Evolutionary conservation across 2,329 filamentous ascomycete genomes (phyloP).

Genomic region (Zymoseptoria pseudotritici): DNA sequence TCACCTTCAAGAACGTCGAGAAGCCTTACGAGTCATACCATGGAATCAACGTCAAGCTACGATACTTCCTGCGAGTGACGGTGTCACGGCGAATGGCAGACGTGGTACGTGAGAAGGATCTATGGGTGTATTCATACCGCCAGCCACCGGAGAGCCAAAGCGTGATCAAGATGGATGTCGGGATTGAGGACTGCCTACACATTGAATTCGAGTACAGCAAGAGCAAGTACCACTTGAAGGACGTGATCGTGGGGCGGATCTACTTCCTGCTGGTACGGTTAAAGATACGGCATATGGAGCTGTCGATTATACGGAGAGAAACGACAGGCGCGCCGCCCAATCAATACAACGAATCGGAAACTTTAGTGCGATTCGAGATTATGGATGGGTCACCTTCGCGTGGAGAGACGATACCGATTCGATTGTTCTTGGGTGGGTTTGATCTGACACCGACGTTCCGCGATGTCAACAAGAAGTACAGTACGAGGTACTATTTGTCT

Average conservation of each 20-base stretch:
- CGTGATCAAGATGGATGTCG: conserved; percentile 99
- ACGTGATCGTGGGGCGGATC: conserved; percentile 96
- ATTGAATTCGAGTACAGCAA: conserved; percentile 99
- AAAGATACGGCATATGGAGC: conserved; percentile 99
- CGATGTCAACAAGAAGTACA: conserved; percentile 99
- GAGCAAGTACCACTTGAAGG: conserved; percentile 97
- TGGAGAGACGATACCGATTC: conserved; percentile 90
- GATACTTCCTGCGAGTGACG: conserved; percentile 96
- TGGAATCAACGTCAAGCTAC: conserved; percentile 97
- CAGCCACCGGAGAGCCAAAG: conserved; percentile 97
- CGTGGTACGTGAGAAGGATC: conserved; percentile 96
- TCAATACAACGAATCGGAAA: conserved; percentile 99
- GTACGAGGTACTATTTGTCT: conserved; percentile 93
- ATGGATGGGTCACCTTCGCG: conserved; percentile 99
- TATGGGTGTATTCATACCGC: conserved; percentile 98
- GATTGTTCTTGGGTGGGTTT: conserved; percentile 93
- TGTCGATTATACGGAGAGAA: conserved; percentile 93
- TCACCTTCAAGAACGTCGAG: conserved; percentile 99
- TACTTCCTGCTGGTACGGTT: conserved; percentile 94
- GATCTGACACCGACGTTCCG: conserved; percentile 97
- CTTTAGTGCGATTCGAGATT: conserved; percentile 95
- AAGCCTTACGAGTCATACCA: conserved; percentile 99
- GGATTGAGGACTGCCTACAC: conserved; percentile 97
- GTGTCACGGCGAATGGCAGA: conserved; percentile 96
- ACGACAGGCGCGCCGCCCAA: conserved; percentile 95